A percentile compares a stretch with the other conserved stretches of the same genome.
These are phyloP conservation scores for Balansia obtecta DNA, from an alignment of 2,329 filamentous ascomycete genomes.

Conservation along the genomic window DNA sequence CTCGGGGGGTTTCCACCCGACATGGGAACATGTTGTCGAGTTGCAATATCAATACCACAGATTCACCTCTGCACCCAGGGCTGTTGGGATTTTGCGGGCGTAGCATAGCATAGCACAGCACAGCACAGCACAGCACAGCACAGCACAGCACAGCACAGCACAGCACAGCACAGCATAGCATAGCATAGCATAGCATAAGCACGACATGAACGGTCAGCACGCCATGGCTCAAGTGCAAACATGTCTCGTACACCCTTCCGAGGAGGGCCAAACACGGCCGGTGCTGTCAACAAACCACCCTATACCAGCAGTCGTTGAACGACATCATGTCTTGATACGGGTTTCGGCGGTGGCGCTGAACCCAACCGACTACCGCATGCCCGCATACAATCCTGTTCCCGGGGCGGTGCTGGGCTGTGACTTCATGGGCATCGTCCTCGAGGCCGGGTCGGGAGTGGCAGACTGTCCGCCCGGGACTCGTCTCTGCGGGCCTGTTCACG, in stretches of 20 bases:
- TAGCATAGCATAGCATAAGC: too few relatives aligned
- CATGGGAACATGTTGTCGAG: not conserved
- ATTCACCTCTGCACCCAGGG: too few relatives aligned
- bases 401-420: constrained; percentile 13
- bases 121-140: too few relatives aligned
- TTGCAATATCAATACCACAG: too few relatives aligned
- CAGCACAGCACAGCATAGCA: too few relatives aligned
- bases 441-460: not conserved
- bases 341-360: constrained; percentile 16
- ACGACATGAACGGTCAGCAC: too few relatives aligned
- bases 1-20: not conserved
- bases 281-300: not conserved
- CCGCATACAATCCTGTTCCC: constrained; percentile 7
- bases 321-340: constrained; percentile 8
- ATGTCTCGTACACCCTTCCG: not conserved
- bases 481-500: not conserved
- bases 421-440: constrained; percentile 13
- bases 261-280: not conserved
- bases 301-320: not conserved
- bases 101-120: too few relatives aligned
- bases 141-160: too few relatives aligned
- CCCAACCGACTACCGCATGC: constrained; percentile 17
- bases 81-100: too few relatives aligned
- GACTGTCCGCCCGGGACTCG: not conserved
- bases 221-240: not conserved